phyloP scores from a whole-genome alignment of 495 filamentous ascomycete species.

The Annulohypoxylon nitens region DNA sequence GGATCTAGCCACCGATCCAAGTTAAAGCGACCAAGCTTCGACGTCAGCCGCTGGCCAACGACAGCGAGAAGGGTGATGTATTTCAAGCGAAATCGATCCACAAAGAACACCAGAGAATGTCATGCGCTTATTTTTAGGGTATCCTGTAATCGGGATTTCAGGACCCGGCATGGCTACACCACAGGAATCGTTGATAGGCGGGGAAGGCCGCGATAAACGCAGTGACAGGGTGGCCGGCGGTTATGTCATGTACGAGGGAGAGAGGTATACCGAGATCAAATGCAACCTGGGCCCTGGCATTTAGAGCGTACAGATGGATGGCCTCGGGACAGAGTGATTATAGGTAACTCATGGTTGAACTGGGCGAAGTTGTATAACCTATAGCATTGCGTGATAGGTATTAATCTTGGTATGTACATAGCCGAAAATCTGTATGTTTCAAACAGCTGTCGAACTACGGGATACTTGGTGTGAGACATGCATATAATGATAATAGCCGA shows the following conservation, averaged over 20 bases:
- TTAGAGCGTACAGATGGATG: conserved; percentile 13
- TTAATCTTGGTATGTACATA: conserved; percentile 32
- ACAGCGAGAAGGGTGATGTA: conserved; percentile 13
- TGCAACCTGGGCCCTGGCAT: conserved; percentile 36
- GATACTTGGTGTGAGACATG: conserved; percentile 19
- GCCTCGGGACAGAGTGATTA: conserved; percentile 12
- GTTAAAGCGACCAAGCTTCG: conserved; percentile 25
- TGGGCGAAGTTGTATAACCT: conserved; percentile 3
- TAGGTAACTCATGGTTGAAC: background rate
- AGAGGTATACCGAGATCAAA: conserved; percentile 33
- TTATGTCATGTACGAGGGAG: conserved; percentile 24
- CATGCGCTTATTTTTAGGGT: conserved; percentile 42
- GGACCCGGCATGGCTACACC: conserved; percentile 30
- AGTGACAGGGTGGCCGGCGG: conserved; percentile 23
- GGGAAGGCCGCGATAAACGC: conserved; percentile 42
- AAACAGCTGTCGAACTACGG: conserved; percentile 9
- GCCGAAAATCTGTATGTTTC: conserved; percentile 26
- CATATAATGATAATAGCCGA: conserved; percentile 26
- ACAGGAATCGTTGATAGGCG: conserved; percentile 32
- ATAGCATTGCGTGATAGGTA: conserved; percentile 25
- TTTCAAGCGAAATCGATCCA: conserved; percentile 28
- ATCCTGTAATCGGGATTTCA: conserved; percentile 22
- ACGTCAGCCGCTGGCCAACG: conserved; percentile 29
- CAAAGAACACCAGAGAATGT: conserved; percentile 26
- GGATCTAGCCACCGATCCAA: conserved; percentile 27